Percentiles rank a stretch among this genome's conserved stretches.
phyloP scores from a whole-genome alignment of 768 basidiomycete genomes.

The Asterophora parasitica region DNA sequence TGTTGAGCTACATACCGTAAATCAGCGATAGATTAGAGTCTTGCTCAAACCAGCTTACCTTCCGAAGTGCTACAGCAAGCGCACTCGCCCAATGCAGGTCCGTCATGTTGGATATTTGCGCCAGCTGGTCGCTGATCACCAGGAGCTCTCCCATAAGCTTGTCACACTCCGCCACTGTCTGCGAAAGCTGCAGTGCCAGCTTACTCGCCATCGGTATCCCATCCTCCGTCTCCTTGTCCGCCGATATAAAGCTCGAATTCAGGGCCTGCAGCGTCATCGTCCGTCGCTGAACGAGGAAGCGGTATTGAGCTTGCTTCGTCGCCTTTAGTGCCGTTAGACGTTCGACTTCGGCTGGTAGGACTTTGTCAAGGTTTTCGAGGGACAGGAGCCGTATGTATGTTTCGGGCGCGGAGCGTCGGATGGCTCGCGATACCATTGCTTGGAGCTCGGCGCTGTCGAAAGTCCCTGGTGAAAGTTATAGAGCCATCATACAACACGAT shows the following conservation, averaged over 20 bases:
- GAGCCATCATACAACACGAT: conserved; percentile 1
- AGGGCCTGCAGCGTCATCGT: conserved; percentile 71
- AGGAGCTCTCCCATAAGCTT: conserved; percentile 52
- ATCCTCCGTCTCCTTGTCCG: conserved; percentile 32
- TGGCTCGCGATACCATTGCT: conserved; percentile 65
- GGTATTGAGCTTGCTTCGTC: conserved; percentile 58
- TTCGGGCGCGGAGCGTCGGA: conserved; percentile 62
- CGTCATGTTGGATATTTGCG: conserved; percentile 55
- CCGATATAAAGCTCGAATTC: conserved; percentile 41
- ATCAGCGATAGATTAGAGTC: neutral
- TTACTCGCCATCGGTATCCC: conserved; percentile 32
- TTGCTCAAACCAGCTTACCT: conserved; percentile 31
- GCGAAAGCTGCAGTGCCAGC: conserved; percentile 54
- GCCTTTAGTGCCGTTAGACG: conserved; percentile 49
- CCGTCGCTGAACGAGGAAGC: conserved; percentile 60
- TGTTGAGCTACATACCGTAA: conserved; percentile 45
- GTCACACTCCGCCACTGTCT: conserved; percentile 57
- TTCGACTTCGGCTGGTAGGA: conserved; percentile 54
- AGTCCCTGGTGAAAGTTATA: conserved; percentile 36
- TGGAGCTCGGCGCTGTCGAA: conserved; percentile 61
- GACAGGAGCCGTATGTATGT: conserved; percentile 70
- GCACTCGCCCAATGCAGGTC: conserved; percentile 75
- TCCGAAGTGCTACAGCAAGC: conserved; percentile 70
- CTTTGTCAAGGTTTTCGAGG: conserved; percentile 52
- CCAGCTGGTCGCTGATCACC: conserved; percentile 54